These are phyloP conservation scores for Amniculicola lignicola DNA, from an alignment of 495 filamentous ascomycete species.

Conservation along the genomic window DNA sequence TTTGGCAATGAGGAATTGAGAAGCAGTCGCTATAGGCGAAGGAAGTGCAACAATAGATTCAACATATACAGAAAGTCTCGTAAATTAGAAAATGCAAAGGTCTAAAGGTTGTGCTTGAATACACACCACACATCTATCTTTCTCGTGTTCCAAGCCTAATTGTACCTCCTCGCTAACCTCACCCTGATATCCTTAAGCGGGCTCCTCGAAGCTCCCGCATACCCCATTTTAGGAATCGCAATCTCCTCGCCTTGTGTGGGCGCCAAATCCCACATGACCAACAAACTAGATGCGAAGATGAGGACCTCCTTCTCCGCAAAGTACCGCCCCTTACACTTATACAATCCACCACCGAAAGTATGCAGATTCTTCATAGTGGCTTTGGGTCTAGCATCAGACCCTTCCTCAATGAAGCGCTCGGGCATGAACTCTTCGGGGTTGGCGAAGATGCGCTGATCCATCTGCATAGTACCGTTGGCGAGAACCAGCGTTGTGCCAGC, in stretches of 20 bases:
- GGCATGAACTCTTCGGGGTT: slow-evolving; percentile 13
- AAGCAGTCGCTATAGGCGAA: no score
- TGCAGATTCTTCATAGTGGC: slow-evolving; percentile 18
- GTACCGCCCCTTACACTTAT: slow-evolving; percentile 22
- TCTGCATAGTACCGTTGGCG: slow-evolving; percentile 18
- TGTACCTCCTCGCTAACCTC: slow-evolving; percentile 11
- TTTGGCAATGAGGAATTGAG: no score
- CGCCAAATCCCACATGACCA: slow-evolving; percentile 18
- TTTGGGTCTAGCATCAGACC: not conserved
- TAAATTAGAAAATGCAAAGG: no score
- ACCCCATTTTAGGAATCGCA: slow-evolving; percentile 9
- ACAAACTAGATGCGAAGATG: slow-evolving; percentile 15
- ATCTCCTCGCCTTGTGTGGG: slow-evolving; percentile 8
- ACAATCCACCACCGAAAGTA: slow-evolving; percentile 14
- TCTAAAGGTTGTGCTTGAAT: no score
- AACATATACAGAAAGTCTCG: no score
- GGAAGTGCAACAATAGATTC: no score
- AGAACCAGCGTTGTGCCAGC: slow-evolving; percentile 14
- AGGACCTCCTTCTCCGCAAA: slow-evolving; percentile 22
- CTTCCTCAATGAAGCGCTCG: slow-evolving; percentile 13
- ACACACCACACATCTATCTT: no score
- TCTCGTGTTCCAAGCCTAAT: no score
- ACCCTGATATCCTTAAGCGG: slow-evolving; percentile 13
- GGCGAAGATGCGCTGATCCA: slow-evolving; percentile 19
- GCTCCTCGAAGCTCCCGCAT: slow-evolving; percentile 6